A percentile compares a stretch with the other conserved stretches of the same genome.
phyloP scores from a whole-genome alignment of 108 stramenopile species.

The Cylindrotheca closterium region DNA sequence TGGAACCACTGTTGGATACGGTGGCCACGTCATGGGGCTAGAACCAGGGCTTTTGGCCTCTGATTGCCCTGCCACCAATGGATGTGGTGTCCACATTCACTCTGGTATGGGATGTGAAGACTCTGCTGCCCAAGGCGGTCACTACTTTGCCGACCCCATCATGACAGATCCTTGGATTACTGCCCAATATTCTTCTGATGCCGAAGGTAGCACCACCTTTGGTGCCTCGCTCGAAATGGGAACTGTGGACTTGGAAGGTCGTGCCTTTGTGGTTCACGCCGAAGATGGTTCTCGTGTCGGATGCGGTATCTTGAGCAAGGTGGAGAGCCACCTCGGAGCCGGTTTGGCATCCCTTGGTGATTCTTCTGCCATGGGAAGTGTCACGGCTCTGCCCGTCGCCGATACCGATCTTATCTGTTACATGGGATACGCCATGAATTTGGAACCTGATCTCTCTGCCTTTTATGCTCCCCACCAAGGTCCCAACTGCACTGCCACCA shows the following conservation, averaged over 20 bases:
- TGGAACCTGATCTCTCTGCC: conserved; percentile 5
- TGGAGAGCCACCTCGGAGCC: not conserved
- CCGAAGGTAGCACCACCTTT: not conserved
- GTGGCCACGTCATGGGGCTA: not conserved
- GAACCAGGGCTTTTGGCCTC: too few species aligned
- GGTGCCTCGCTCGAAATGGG: not conserved
- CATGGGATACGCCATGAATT: conserved; percentile 11
- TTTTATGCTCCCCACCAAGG: not conserved
- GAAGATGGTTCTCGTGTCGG: conserved; percentile 27
- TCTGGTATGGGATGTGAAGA: conserved; percentile 21
- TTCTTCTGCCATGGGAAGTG: not conserved
- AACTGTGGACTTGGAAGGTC: conserved; percentile 15
- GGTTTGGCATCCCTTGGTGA: not conserved
- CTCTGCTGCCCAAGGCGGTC: conserved; percentile 14
- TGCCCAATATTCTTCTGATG: not conserved
- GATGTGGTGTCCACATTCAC: conserved; percentile 40
- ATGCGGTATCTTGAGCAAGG: conserved; percentile 22
- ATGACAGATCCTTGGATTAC: not conserved
- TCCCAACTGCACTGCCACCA: conserved; percentile 11
- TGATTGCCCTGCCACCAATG: conserved; percentile 10
- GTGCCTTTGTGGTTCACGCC: conserved; percentile 32
- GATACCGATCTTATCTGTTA: conserved; percentile 8
- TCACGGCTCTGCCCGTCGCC: not conserved
- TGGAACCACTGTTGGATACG: not conserved
- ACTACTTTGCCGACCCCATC: not conserved